phyloP scores from a whole-genome alignment of 352 stramenopile species.

The Lagenidium giganteum region DNA sequence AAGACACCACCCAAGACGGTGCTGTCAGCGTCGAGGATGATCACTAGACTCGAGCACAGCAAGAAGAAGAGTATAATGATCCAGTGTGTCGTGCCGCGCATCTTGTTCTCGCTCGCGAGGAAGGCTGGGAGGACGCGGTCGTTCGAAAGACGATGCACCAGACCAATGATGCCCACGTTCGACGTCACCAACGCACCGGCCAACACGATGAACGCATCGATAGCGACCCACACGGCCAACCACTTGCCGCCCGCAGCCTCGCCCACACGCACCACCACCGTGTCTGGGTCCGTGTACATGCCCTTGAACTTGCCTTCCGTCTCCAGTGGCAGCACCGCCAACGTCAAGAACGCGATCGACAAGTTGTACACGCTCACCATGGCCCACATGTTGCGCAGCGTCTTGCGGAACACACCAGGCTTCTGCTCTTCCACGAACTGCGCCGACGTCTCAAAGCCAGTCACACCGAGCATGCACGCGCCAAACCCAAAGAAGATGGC shows the following conservation, averaged over 20 bases:
- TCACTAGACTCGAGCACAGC: constrained; percentile 39
- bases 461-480: constrained; percentile 61
- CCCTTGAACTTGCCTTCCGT: constrained; percentile 10
- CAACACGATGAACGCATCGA: constrained; percentile 82
- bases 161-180: constrained; percentile 58
- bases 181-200: constrained; percentile 66
- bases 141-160: constrained; percentile 56
- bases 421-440: constrained; percentile 71
- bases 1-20: constrained; percentile 63
- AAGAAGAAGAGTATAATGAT: constrained; percentile 58
- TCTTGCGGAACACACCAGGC: constrained; percentile 61
- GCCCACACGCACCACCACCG: constrained; percentile 63
- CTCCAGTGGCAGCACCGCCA: constrained; percentile 70
- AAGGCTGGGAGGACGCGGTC: constrained; percentile 40
- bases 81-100: constrained; percentile 41
- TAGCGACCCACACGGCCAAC: constrained; percentile 24
- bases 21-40: constrained; percentile 52
- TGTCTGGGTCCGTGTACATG: constrained; percentile 54
- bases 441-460: constrained; percentile 57
- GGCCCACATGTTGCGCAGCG: constrained; percentile 72
- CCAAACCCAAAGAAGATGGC: constrained; percentile 37
- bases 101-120: constrained; percentile 31
- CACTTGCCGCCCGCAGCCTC: constrained; percentile 19
- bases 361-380: constrained; percentile 84
- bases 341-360: constrained; percentile 46